Percentiles rank a stretch among this genome's conserved stretches.
Evolutionary conservation across 2,329 filamentous ascomycete species (phyloP).

Genomic region (Pseudogymnoascus sp.): DNA sequence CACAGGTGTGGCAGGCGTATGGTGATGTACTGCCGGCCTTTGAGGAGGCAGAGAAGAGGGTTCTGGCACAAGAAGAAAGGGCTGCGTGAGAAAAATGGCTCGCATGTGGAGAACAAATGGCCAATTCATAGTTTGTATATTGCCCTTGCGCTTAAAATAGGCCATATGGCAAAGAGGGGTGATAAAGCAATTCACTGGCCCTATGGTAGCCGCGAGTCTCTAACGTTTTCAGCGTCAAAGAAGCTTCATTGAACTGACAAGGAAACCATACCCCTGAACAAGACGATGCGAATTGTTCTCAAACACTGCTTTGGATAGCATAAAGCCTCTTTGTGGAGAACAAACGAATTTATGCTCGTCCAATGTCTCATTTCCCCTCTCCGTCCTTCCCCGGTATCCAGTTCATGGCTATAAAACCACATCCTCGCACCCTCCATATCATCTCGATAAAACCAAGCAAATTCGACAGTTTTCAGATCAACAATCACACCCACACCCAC

Average conservation of each 20-base stretch:
- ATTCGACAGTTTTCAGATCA: not conserved
- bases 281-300: not conserved
- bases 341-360: not conserved
- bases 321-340: not conserved
- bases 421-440: not conserved
- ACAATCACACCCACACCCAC: not conserved
- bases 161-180: not conserved
- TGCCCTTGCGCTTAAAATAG: not conserved
- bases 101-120: not conserved
- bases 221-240: not conserved
- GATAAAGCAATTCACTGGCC: not conserved
- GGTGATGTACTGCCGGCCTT: constrained; percentile 70
- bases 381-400: not conserved
- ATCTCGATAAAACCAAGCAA: not conserved
- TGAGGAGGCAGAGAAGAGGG: constrained; percentile 62
- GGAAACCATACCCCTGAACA: not conserved
- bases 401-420: not conserved
- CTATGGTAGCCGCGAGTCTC: not conserved
- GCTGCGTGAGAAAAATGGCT: not conserved
- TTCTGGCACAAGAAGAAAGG: constrained; percentile 43
- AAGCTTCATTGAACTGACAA: not conserved
- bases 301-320: not conserved
- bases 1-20: constrained; percentile 70
- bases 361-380: not conserved
- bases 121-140: not conserved